These are phyloP conservation scores for Endothia cerciana DNA, from an alignment of 2,329 filamentous ascomycete species.

Conservation along the genomic window DNA sequence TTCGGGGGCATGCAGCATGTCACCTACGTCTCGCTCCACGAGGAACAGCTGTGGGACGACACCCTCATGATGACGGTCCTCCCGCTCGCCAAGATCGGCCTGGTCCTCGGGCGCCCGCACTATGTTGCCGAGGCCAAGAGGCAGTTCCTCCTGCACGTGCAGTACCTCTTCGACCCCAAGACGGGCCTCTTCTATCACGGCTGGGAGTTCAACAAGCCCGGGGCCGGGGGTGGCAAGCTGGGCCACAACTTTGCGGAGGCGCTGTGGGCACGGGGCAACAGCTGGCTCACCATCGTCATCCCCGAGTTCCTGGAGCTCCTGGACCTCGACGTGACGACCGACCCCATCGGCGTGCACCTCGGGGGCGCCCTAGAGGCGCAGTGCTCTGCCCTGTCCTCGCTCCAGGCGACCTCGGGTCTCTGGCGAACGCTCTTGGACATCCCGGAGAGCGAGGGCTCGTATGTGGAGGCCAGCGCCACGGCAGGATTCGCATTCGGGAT, in stretches of 20 bases:
- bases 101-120: conserved; percentile 68
- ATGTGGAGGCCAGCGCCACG: conserved; percentile 76
- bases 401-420: conserved; percentile 66
- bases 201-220: conserved; percentile 64
- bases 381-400: conserved; percentile 62
- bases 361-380: conserved; percentile 70
- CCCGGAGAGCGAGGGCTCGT: conserved; percentile 67
- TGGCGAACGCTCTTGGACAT: conserved; percentile 79
- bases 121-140: conserved; percentile 79
- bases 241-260: conserved; percentile 66
- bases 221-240: conserved; percentile 50
- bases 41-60: conserved; percentile 81
- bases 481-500: conserved; percentile 83
- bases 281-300: conserved; percentile 82
- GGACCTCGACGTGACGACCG: conserved; percentile 60
- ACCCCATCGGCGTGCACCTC: conserved; percentile 64
- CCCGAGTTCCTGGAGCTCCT: conserved; percentile 79
- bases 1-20: conserved; percentile 76
- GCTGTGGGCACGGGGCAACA: conserved; percentile 65
- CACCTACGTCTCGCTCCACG: conserved; percentile 72
- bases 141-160: conserved; percentile 77
- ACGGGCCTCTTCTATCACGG: conserved; percentile 81
- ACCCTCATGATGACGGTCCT: conserved; percentile 88
- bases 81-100: conserved; percentile 78
- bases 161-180: conserved; percentile 74